phyloP scores from a whole-genome alignment of 176 grass and related monocot genomes.

The Carex littledalei region DNA sequence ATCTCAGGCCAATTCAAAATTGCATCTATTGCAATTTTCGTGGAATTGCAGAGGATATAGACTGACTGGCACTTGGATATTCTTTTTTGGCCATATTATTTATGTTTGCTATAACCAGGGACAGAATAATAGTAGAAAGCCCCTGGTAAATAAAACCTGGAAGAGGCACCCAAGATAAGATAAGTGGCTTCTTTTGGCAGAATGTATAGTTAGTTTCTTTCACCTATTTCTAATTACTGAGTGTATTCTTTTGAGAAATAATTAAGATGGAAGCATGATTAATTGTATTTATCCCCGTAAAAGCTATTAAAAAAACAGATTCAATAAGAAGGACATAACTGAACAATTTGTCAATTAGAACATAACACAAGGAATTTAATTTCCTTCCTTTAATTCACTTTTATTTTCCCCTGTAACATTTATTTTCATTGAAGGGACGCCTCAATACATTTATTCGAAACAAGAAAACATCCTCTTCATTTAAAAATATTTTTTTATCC shows the following conservation, averaged over 20 bases:
- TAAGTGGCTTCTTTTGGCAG: background rate
- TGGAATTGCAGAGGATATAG: background rate
- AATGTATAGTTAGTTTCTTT: conserved; percentile 1
- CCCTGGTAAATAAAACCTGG: conserved; percentile 11
- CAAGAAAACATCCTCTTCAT: background rate
- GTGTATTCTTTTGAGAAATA: background rate
- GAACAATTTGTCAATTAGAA: background rate
- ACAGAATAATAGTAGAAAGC: conserved; percentile 7
- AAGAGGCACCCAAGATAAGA: background rate
- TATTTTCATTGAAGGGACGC: background rate
- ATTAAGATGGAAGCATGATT: no score
- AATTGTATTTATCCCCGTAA: background rate
- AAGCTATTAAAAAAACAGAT: background rate
- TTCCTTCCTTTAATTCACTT: background rate
- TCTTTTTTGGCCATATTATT: conserved; percentile 20
- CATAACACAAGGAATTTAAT: background rate
- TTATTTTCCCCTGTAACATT: background rate
- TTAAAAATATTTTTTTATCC: background rate
- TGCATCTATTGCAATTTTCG: background rate
- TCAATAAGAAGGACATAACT: background rate
- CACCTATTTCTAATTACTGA: background rate
- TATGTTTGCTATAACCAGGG: conserved; percentile 7
- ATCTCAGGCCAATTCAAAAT: background rate
- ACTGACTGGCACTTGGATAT: conserved; percentile 10
- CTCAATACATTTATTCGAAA: background rate